These are phyloP conservation scores for Trichomonas tenax DNA, from an alignment of 208 protist species.

Conservation along the genomic window DNA sequence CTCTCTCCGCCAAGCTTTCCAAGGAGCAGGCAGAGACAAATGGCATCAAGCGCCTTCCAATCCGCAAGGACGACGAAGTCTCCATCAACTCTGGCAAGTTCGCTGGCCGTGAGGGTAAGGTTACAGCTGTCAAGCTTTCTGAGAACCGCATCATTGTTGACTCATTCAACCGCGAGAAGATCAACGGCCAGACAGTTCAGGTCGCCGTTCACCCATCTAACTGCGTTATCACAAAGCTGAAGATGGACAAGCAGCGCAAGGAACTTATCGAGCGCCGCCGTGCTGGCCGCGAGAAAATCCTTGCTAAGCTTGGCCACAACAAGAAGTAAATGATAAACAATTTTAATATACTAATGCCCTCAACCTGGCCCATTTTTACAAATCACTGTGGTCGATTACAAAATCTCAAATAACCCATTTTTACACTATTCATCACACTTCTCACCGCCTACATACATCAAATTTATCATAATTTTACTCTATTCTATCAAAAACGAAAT, in stretches of 20 bases:
- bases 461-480: too few species aligned
- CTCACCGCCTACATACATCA: too few species aligned
- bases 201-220: slow-evolving; percentile 83
- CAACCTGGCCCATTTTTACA: too few species aligned
- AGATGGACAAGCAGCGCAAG: slow-evolving; percentile 90
- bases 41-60: not conserved
- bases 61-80: not conserved
- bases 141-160: not conserved
- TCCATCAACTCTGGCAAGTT: not conserved
- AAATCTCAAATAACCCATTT: too few species aligned
- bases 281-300: not conserved
- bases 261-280: slow-evolving; percentile 60
- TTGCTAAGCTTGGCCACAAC: not conserved
- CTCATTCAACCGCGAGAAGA: not conserved
- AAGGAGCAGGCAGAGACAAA: not conserved
- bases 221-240: slow-evolving; percentile 92
- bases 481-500: too few species aligned
- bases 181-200: slow-evolving; percentile 7
- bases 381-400: too few species aligned
- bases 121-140: not conserved
- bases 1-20: not conserved
- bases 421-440: too few species aligned
- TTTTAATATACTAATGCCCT: too few species aligned
- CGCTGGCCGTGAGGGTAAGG: not conserved
- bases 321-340: not conserved